A percentile compares a stretch with the other conserved stretches of the same genome.
Evolutionary conservation across 2,329 filamentous ascomycete species (phyloP).

Genomic region (Botrytis fabae): DNA sequence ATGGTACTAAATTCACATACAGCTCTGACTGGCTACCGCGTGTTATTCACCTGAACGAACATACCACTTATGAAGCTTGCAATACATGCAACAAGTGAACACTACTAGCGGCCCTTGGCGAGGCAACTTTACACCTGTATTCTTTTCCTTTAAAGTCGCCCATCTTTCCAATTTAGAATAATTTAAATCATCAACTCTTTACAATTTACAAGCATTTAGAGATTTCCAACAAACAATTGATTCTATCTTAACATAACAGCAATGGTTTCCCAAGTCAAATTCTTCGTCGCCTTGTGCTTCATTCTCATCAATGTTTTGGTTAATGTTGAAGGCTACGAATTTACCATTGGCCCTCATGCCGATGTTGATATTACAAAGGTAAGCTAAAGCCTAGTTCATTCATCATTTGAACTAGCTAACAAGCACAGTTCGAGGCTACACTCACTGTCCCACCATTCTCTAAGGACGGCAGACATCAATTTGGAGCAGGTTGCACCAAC

Average conservation of each 20-base stretch:
- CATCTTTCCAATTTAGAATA: not conserved
- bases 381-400: not conserved
- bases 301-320: not conserved
- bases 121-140: not conserved
- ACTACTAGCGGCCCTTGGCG: not conserved
- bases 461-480: conserved; percentile 23
- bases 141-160: not conserved
- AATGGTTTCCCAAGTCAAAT: not conserved
- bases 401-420: not conserved
- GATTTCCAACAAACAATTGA: not conserved
- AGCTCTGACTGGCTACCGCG: not conserved
- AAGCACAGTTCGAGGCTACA: conserved; percentile 28
- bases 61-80: not conserved
- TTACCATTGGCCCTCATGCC: not conserved
- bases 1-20: not conserved
- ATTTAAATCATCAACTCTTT: not conserved
- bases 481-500: conserved; percentile 32
- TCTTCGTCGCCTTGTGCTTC: not conserved
- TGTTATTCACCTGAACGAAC: not conserved
- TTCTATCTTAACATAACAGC: not conserved
- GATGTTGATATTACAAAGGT: not conserved
- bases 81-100: not conserved
- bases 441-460: conserved; percentile 30
- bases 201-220: not conserved
- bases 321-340: not conserved